Base-by-base conservation (phyloP, 2,329 filamentous ascomycete species). In the Claviceps purpurea region DNA sequence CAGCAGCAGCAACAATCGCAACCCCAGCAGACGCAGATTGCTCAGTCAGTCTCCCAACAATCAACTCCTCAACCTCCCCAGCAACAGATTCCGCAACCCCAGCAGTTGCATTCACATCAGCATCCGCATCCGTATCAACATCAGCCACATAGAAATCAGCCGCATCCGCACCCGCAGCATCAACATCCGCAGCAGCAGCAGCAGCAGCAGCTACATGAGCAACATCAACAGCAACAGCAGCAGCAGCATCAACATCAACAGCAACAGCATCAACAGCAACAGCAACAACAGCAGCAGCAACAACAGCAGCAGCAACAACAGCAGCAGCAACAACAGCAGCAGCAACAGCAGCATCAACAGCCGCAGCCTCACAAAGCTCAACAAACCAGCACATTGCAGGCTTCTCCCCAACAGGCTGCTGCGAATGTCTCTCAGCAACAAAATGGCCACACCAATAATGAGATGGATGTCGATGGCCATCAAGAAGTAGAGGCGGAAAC, bases 401-500 rank as follows among this genome's bases (percentile, higher is more conserved):
- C 61, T 8, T 70, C 58, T 34, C 57, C 61, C 3, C 65, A 64
- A 49, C 59, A 59, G 48, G 64, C 66, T 52, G 57, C 62, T 5
- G 66, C 69, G 45, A 67, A 69, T 38, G 61, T 65, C 16, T 62
- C 65, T 11, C 66, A 69, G 51, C 65, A 66, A 47, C 69, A 70
- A 52, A 72, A 75, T 42, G 58, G 62, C 5, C 69, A 73, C 53
- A 68, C 66, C 10, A 68, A 68, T 22, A 76, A 77, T 38, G 69
- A 73, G 22, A 75, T 79, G 69, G 77, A 79, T 7, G 68, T 78
- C 50, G 76, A 77, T 51, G 72, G 68, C 43, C 71, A 73, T 39
- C 68, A 67, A 14, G 76, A 77, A 26, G 70, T 62, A 5, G 74
- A 77, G 39, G 70, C 69, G 4, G 67, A 69, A 34, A 63, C 67